Evolutionary conservation across 352 stramenopile genomes (phyloP).

Genomic region (Phytopythium kandeliae): DNA sequence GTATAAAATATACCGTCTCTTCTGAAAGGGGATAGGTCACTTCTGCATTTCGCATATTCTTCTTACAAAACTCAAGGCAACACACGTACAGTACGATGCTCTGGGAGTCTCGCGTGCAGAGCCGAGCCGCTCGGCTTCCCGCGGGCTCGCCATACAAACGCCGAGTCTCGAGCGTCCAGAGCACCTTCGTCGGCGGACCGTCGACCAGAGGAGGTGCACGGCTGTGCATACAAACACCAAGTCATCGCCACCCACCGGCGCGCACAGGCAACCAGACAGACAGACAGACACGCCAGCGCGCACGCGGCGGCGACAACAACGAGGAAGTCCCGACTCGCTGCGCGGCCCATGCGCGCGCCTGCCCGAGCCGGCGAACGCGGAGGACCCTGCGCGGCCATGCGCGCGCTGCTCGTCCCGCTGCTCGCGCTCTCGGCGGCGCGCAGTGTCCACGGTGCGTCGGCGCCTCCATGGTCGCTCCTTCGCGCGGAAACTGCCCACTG

Average conservation of each 20-base stretch:
- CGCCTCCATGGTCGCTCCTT: too few species aligned
- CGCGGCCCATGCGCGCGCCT: not conserved
- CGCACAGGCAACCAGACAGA: not conserved
- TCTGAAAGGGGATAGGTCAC: too few species aligned
- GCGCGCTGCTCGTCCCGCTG: not conserved
- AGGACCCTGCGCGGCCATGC: not conserved
- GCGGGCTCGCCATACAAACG: not conserved
- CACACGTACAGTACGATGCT: too few species aligned
- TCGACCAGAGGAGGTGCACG: slow-evolving; percentile 8
- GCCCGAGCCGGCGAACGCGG: not conserved
- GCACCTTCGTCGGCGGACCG: not conserved
- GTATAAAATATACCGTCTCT: too few species aligned
- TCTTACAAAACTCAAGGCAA: too few species aligned
- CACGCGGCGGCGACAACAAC: too few species aligned
- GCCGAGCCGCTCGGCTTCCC: not conserved
- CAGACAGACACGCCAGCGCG: not conserved
- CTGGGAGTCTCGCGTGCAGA: not conserved
- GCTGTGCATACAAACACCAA: slow-evolving; percentile 10
- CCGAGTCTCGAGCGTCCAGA: not conserved
- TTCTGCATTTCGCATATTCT: too few species aligned
- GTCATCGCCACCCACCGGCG: slow-evolving; percentile 1
- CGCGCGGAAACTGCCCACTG: too few species aligned
- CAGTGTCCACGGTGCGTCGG: not conserved
- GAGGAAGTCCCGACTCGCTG: not conserved
- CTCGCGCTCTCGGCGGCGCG: not conserved